Evolutionary conservation across 2,329 filamentous ascomycete species (phyloP).

Genomic region (Penicillium sp.): DNA sequence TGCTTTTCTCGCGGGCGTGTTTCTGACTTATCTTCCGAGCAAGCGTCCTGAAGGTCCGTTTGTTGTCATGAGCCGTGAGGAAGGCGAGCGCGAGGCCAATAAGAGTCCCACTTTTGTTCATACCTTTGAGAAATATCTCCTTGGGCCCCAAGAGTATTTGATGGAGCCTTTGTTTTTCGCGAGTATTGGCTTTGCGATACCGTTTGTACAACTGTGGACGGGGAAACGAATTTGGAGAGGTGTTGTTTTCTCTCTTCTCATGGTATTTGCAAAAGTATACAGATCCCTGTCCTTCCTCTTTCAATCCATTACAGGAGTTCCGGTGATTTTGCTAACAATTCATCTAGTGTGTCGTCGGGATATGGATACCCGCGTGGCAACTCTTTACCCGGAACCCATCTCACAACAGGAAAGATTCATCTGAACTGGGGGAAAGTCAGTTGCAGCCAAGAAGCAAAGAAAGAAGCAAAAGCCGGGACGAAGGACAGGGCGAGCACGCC

Average conservation of each 20-base stretch:
- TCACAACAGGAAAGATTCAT: not conserved
- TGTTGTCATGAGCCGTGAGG: constrained; percentile 33
- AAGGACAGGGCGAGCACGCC: not conserved
- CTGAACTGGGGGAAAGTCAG: not conserved
- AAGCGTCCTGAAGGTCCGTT: constrained; percentile 39
- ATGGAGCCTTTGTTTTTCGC: constrained; percentile 36
- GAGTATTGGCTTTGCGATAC: constrained; percentile 34
- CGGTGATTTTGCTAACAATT: not conserved
- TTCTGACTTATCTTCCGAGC: constrained; percentile 39
- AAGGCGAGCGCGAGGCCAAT: constrained; percentile 33
- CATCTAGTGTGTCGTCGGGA: constrained; percentile 27
- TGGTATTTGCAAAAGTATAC: constrained; percentile 31
- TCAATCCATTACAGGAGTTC: no score
- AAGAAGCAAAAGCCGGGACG: not conserved
- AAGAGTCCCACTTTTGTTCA: constrained; percentile 41
- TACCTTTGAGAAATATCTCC: constrained; percentile 40
- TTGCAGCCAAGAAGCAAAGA: not conserved
- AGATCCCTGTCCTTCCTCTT: not conserved
- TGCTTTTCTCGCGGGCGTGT: constrained; percentile 37
- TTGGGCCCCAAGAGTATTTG: constrained; percentile 34
- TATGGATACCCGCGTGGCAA: constrained; percentile 29
- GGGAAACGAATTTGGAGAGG: constrained; percentile 34
- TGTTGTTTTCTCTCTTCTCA: constrained; percentile 29
- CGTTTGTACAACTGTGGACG: constrained; percentile 34
- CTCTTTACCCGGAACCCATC: not conserved